Evolutionary conservation across 1,139 yeast species (phyloP).

Genomic region (Saccharomyces uvarum): DNA sequence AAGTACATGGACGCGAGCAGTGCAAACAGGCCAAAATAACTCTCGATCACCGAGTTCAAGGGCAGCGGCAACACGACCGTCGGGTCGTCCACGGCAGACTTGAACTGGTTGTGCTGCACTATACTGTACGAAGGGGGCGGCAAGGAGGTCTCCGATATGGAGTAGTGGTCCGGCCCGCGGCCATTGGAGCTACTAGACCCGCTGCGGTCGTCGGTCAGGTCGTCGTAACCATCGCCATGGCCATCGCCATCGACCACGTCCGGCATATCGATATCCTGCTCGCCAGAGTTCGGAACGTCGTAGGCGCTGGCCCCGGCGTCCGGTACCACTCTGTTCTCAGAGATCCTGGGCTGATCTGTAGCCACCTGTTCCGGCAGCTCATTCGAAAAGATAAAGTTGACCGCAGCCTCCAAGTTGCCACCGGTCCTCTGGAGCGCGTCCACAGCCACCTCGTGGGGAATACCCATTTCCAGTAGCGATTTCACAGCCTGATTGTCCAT

Average conservation of each 20-base stretch:
- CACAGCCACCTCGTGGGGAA: constrained; percentile 23
- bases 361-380: constrained; percentile 7
- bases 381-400: constrained; percentile 24
- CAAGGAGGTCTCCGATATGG: background rate
- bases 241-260: constrained; percentile 4
- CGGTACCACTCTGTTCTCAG: background rate
- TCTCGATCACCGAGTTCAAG: constrained; percentile 20
- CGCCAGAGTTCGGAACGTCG: background rate
- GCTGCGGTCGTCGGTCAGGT: background rate
- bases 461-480: constrained; percentile 28
- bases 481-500: constrained; percentile 5
- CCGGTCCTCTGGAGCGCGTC: constrained; percentile 21
- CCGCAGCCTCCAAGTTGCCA: constrained; percentile 27
- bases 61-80: constrained; percentile 23
- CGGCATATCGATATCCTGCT: background rate
- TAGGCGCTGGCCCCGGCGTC: background rate
- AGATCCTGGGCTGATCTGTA: background rate
- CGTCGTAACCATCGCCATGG: constrained; percentile 3
- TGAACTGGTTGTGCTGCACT: constrained; percentile 7
- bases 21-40: constrained; percentile 26
- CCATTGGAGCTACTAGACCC: background rate
- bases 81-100: constrained; percentile 16
- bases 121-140: constrained; percentile 9
- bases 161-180: background rate
- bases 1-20: constrained; percentile 20